Evolutionary conservation across 2,329 filamentous ascomycete genomes (phyloP), one percentile per base, ranked within the genome.

Genomic region (Microdochium trichocladiopsis): DNA sequence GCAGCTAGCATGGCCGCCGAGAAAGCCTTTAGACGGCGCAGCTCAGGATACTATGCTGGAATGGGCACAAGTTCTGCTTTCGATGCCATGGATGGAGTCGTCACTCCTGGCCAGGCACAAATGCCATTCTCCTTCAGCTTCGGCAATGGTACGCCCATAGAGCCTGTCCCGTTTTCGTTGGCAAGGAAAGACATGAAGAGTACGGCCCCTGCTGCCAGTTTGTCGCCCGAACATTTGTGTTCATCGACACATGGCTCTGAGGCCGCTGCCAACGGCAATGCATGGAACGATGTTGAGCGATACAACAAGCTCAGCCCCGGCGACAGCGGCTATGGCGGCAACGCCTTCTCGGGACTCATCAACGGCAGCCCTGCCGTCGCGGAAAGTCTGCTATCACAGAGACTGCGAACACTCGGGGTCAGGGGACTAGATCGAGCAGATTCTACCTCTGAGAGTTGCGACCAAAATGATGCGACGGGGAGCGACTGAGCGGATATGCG

Each of bases 291-390:
- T 48, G 64, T 69, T 58, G 59, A 64, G 52, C 56, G 64, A 9
- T 90, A 91, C 62, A 80, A 80, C 61, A 91, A 91, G 63, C 78
- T 90, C 21, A 83, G 64, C 60, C 87, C 79, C 63, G 83, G 83
- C 5, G 84, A 90, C 55, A 66, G 74, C 21, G 78, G 83, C 33
- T 84, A 88, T 61, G 79, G 84, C 36, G 76, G 80, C 1, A 79
- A 82, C 51, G 68, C 73, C 0, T 84, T 78, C 57, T 63, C 59
- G 22, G 64, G 58, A 9, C 65, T 64, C 50, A 66, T 64, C 28
- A 64, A 69, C 58, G 70, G 70, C 33, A 67, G 67, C 54, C 61
- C 69, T 2, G 72, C 67, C n/a, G 70, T 69, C 1, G 75, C 80
- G 4, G 85, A 90, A 60, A 82, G 88, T 2, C 68, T 94, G 16